Evolutionary conservation across 176 grass and related monocot species (phyloP).

Genomic region (Oryza nivara): DNA sequence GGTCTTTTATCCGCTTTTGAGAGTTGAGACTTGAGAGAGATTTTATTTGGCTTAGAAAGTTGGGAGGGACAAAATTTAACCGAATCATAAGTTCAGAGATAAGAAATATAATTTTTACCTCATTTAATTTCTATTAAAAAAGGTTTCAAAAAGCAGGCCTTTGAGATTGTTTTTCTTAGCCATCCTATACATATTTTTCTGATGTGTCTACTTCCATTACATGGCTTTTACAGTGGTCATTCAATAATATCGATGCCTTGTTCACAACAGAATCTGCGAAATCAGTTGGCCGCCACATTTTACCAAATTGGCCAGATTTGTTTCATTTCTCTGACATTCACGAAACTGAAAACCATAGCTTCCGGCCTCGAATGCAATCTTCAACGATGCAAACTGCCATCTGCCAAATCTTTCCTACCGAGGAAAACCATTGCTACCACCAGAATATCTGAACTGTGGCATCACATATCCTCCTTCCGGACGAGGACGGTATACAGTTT

Average conservation of each 20-base stretch:
- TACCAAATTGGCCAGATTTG: neutral
- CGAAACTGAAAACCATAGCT: neutral
- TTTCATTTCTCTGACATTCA: neutral
- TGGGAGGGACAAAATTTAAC: neutral
- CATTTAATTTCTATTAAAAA: too few relatives aligned
- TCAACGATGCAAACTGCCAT: neutral
- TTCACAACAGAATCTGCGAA: neutral
- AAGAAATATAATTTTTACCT: too few relatives aligned
- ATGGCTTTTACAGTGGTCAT: neutral
- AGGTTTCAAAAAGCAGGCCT: neutral
- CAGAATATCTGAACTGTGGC: conserved; percentile 29
- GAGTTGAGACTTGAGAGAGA: too few relatives aligned
- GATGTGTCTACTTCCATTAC: neutral
- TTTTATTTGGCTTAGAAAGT: too few relatives aligned
- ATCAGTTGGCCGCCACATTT: neutral
- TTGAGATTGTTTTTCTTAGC: neutral
- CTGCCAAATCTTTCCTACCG: conserved; percentile 27
- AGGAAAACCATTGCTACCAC: conserved; percentile 19
- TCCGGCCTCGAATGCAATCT: neutral
- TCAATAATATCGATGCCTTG: neutral
- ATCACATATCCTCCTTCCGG: conserved; percentile 12
- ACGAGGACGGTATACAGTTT: conserved; percentile 5
- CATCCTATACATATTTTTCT: neutral
- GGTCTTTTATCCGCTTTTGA: neutral
- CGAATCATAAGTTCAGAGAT: neutral